Conservation (phyloP, 169 alveolate genomes). For the Fabrea salina region DNA sequence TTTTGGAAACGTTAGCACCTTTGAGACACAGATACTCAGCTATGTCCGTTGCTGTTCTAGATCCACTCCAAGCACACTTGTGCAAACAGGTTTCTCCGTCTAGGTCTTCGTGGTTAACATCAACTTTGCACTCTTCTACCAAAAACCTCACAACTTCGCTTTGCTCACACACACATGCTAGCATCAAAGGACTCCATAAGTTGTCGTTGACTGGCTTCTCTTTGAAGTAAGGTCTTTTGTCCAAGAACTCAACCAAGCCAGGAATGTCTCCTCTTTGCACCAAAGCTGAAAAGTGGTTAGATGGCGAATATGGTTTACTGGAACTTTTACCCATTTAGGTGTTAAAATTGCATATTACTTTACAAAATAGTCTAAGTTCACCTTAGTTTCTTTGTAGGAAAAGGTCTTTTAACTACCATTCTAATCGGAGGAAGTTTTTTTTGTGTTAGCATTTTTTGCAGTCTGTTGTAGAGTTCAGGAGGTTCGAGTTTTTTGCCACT, state of each 20-base stretch:
- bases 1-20: neutral
- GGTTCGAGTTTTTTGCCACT: too few species aligned
- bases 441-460: too few species aligned
- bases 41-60: neutral
- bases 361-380: too few species aligned
- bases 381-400: too few species aligned
- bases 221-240: neutral
- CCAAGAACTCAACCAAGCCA: neutral
- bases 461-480: too few species aligned
- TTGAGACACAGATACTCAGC: conserved; percentile 19
- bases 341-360: too few species aligned
- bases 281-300: neutral
- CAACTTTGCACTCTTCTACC: conserved; percentile 4
- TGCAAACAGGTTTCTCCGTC: neutral
- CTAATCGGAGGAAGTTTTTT: too few species aligned
- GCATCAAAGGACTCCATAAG: conserved; percentile 19
- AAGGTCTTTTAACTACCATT: too few species aligned
- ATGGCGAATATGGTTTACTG: neutral
- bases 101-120: neutral
- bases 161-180: neutral
- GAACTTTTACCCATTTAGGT: conserved; percentile 4
- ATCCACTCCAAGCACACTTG: neutral
- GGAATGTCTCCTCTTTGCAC: neutral
- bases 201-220: conserved; percentile 21
- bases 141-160: neutral